These are phyloP conservation scores for Xylariaceae sp. DNA, from an alignment of 2,329 filamentous ascomycete species.

Conservation along the genomic window DNA sequence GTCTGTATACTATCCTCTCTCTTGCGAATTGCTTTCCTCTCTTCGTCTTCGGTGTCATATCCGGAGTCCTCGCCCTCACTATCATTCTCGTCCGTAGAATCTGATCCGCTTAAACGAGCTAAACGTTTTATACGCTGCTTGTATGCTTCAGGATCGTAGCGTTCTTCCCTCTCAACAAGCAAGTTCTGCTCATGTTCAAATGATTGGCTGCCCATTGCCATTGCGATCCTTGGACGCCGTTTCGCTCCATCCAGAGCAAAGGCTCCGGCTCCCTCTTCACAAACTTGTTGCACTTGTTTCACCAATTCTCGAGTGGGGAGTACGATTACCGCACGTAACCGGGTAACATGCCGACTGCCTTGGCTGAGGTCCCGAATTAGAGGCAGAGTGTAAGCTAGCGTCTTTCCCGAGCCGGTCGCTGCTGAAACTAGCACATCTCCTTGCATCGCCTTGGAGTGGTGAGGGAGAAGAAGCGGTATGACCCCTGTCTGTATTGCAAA, in stretches of 20 bases:
- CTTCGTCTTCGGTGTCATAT: conserved; percentile 43
- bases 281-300: conserved; percentile 79
- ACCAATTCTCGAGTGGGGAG: conserved; percentile 92
- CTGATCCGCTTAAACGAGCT: conserved; percentile 45
- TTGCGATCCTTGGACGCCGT: conserved; percentile 73
- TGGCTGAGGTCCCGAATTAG: conserved; percentile 78
- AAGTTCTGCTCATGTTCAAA: conserved; percentile 67
- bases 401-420: conserved; percentile 95
- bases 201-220: conserved; percentile 80
- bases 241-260: conserved; percentile 63
- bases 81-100: conserved; percentile 49
- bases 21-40: conserved; percentile 35
- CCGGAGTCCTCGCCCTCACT: conserved; percentile 42
- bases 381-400: conserved; percentile 86
- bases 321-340: conserved; percentile 79
- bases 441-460: conserved; percentile 60
- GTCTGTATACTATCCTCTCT: conserved; percentile 39
- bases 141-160: conserved; percentile 70
- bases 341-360: conserved; percentile 59
- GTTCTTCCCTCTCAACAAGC: conserved; percentile 49
- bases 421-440: conserved; percentile 91
- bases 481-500: conserved; percentile 82
- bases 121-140: conserved; percentile 45
- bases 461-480: conserved; percentile 77
- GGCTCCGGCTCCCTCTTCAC: conserved; percentile 73